phyloP scores from a whole-genome alignment of 2,329 filamentous ascomycete species.

The Xylariaceae sp. region DNA sequence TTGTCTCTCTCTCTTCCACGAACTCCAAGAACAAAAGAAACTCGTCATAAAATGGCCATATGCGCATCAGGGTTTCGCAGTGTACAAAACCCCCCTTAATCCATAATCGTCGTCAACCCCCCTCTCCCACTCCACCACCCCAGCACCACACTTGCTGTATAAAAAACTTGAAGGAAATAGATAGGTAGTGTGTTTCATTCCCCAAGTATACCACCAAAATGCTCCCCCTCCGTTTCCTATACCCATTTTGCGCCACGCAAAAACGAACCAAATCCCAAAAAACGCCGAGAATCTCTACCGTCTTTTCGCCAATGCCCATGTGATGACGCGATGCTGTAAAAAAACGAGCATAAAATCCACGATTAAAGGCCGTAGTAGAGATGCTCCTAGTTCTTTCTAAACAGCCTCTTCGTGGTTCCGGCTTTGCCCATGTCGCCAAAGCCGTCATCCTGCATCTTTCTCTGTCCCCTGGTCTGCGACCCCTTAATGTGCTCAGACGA shows the following conservation, averaged over 20 bases:
- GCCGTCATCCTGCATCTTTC: slow-evolving; percentile 33
- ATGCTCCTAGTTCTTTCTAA: slow-evolving; percentile 44
- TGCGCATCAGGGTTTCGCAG: too few species aligned
- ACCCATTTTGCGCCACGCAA: slow-evolving; percentile 10
- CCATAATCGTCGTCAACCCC: too few species aligned
- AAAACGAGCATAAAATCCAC: background rate
- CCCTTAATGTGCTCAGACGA: slow-evolving; percentile 20
- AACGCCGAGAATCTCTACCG: background rate
- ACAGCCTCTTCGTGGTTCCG: slow-evolving; percentile 67
- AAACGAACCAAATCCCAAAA: background rate
- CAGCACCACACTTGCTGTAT: too few species aligned
- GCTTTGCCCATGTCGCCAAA: slow-evolving; percentile 69
- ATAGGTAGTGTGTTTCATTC: too few species aligned
- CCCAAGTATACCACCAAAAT: background rate
- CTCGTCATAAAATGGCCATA: too few species aligned
- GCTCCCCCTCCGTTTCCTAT: slow-evolving; percentile 12
- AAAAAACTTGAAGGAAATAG: too few species aligned
- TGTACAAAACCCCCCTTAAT: too few species aligned
- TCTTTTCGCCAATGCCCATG: background rate
- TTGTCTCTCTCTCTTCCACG: too few species aligned
- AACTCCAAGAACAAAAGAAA: too few species aligned
- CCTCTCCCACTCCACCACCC: too few species aligned
- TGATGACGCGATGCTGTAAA: background rate
- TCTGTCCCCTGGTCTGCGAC: slow-evolving; percentile 6
- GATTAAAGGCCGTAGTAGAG: slow-evolving; percentile 23